Evolutionary conservation across 2,329 filamentous ascomycete genomes (phyloP).

Genomic region (Chalaropsis ovoidea): DNA sequence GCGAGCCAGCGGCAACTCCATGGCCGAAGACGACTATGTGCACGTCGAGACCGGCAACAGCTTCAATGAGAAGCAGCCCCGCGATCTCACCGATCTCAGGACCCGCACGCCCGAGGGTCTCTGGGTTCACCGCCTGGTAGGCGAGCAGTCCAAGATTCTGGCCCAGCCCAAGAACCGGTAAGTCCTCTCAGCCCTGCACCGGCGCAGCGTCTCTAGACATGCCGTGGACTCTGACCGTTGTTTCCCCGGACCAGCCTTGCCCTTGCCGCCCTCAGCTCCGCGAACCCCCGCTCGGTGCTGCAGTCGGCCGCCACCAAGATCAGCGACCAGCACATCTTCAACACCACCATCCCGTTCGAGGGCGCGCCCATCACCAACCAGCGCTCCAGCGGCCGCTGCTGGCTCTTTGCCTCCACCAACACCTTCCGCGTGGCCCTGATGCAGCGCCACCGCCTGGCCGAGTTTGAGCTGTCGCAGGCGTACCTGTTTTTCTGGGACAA

Average conservation of each 20-base stretch:
- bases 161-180: slow-evolving; percentile 57
- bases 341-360: slow-evolving; percentile 70
- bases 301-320: slow-evolving; percentile 53
- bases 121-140: slow-evolving; percentile 41
- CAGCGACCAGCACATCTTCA: slow-evolving; percentile 69
- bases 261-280: slow-evolving; percentile 58
- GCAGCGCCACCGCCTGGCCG: slow-evolving; percentile 65
- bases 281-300: slow-evolving; percentile 56
- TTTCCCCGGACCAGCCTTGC: slow-evolving; percentile 50
- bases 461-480: slow-evolving; percentile 76
- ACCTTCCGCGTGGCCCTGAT: slow-evolving; percentile 82
- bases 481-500: slow-evolving; percentile 94
- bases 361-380: slow-evolving; percentile 80
- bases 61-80: slow-evolving; percentile 2
- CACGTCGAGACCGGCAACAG: not conserved
- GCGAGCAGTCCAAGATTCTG: slow-evolving; percentile 54
- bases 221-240: not conserved
- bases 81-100: slow-evolving; percentile 23
- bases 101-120: slow-evolving; percentile 37
- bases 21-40: slow-evolving; percentile 9
- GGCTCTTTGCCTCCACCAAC: slow-evolving; percentile 88
- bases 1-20: not conserved
- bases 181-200: slow-evolving; percentile 14
- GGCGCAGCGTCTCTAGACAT: not conserved
- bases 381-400: slow-evolving; percentile 70